Percentiles rank a stretch among this genome's conserved stretches.
These are phyloP conservation scores for Hygrophorus pudorinus DNA, from an alignment of 768 basidiomycete genomes.

Conservation along the genomic window DNA sequence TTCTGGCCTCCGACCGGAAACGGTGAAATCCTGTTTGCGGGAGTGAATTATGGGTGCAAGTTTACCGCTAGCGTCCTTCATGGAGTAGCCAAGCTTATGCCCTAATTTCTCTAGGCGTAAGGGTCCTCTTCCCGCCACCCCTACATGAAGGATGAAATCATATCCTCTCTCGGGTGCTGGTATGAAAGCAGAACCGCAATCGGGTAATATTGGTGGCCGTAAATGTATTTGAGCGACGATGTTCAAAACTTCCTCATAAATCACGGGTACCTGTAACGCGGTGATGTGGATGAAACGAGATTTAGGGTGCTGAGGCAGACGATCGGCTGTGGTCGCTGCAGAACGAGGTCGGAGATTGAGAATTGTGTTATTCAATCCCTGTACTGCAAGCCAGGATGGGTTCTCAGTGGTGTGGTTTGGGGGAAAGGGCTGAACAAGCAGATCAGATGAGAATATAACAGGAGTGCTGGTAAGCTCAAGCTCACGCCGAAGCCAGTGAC, in stretches of 20 bases:
- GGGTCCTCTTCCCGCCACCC: slow-evolving; percentile 54
- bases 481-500: slow-evolving; percentile 13
- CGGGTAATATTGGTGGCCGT: slow-evolving; percentile 43
- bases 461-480: background rate
- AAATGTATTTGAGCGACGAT: slow-evolving; percentile 49
- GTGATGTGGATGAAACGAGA: slow-evolving; percentile 41
- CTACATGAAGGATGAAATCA: slow-evolving; percentile 65
- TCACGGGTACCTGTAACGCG: slow-evolving; percentile 44
- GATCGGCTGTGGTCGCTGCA: slow-evolving; percentile 17
- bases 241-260: slow-evolving; percentile 46
- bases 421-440: slow-evolving; percentile 37
- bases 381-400: slow-evolving; percentile 66
- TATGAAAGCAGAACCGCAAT: slow-evolving; percentile 23
- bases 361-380: slow-evolving; percentile 47
- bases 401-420: slow-evolving; percentile 40
- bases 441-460: slow-evolving; percentile 11
- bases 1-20: slow-evolving; percentile 5
- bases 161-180: slow-evolving; percentile 40
- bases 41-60: slow-evolving; percentile 42
- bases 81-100: slow-evolving; percentile 60
- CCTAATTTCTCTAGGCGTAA: slow-evolving; percentile 54
- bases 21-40: slow-evolving; percentile 29
- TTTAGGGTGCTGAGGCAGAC: slow-evolving; percentile 20
- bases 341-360: slow-evolving; percentile 30
- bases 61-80: slow-evolving; percentile 53